phyloP scores from a whole-genome alignment of 768 basidiomycete genomes.

The Pisolithus orientalis region DNA sequence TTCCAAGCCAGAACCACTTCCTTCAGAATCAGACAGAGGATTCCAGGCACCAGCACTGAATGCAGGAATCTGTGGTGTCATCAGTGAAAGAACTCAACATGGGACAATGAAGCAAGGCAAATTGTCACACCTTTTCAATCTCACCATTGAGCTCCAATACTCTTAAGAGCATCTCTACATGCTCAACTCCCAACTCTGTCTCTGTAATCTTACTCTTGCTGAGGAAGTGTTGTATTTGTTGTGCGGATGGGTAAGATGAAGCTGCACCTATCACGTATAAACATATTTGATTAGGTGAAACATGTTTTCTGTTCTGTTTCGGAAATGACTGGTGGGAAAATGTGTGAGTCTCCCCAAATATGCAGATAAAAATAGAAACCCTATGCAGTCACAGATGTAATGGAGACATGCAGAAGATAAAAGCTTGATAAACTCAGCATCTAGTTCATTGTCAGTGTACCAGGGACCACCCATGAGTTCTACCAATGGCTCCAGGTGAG shows the following conservation, averaged over 20 bases:
- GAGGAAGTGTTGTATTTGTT: constrained; percentile 69
- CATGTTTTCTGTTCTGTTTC: constrained; percentile 41
- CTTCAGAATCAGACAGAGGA: constrained; percentile 8
- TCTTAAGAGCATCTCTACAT: constrained; percentile 88
- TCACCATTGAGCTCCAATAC: constrained; percentile 88
- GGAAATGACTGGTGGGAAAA: constrained; percentile 57
- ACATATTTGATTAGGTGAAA: constrained; percentile 38
- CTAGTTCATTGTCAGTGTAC: constrained; percentile 96
- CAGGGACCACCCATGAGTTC: constrained; percentile 95
- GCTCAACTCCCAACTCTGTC: constrained; percentile 76
- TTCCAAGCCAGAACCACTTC: constrained; percentile 11
- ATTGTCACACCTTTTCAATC: constrained; percentile 64
- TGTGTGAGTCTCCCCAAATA: background rate
- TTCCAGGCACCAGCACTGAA: constrained; percentile 22
- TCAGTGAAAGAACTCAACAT: background rate
- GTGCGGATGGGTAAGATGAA: constrained; percentile 73
- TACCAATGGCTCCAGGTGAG: constrained; percentile 80
- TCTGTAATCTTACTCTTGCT: constrained; percentile 73
- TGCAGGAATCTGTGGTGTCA: constrained; percentile 19
- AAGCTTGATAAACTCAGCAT: constrained; percentile 85
- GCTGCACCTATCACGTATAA: constrained; percentile 74
- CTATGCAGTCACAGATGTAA: constrained; percentile 72
- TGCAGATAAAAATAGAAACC: constrained; percentile 16
- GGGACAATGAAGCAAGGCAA: background rate
- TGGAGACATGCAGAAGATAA: constrained; percentile 72